phyloP scores from a whole-genome alignment of 495 filamentous ascomycete species.

The Aspergillus leporis region DNA sequence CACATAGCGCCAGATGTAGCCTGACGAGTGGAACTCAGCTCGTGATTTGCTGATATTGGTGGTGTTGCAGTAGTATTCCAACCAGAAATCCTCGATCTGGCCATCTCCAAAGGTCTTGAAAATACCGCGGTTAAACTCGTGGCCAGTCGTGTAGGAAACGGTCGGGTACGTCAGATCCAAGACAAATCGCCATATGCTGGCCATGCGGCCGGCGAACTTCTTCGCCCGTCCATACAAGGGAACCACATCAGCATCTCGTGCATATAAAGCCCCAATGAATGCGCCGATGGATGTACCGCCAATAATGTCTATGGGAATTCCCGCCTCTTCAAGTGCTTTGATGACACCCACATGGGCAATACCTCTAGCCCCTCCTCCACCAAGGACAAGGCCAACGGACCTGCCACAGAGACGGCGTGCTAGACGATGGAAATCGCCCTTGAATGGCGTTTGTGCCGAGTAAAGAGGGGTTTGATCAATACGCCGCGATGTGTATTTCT shows the following conservation, averaged over 20 bases:
- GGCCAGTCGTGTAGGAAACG: slow-evolving; percentile 92
- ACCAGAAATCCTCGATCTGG: slow-evolving; percentile 98
- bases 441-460: slow-evolving; percentile 87
- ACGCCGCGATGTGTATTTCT: slow-evolving; percentile 90
- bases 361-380: slow-evolving; percentile 89
- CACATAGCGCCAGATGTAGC: slow-evolving; percentile 96
- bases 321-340: slow-evolving; percentile 91
- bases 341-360: slow-evolving; percentile 93
- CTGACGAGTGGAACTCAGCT: slow-evolving; percentile 86
- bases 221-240: slow-evolving; percentile 96
- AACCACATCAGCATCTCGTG: slow-evolving; percentile 92
- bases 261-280: slow-evolving; percentile 94
- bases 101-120: slow-evolving; percentile 97
- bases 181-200: slow-evolving; percentile 95
- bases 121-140: slow-evolving; percentile 98
- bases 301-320: slow-evolving; percentile 93
- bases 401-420: slow-evolving; percentile 90
- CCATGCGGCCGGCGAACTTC: slow-evolving; percentile 96
- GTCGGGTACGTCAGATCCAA: slow-evolving; percentile 95
- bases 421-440: slow-evolving; percentile 93
- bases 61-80: slow-evolving; percentile 98
- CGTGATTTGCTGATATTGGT: slow-evolving; percentile 94
- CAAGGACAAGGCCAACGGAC: slow-evolving; percentile 90
- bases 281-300: slow-evolving; percentile 98
- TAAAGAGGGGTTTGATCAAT: slow-evolving; percentile 87